Evolutionary conservation across 176 grass and related monocot species (phyloP), one percentile per base, ranked within the genome.

Genomic region (Carex pumila): DNA sequence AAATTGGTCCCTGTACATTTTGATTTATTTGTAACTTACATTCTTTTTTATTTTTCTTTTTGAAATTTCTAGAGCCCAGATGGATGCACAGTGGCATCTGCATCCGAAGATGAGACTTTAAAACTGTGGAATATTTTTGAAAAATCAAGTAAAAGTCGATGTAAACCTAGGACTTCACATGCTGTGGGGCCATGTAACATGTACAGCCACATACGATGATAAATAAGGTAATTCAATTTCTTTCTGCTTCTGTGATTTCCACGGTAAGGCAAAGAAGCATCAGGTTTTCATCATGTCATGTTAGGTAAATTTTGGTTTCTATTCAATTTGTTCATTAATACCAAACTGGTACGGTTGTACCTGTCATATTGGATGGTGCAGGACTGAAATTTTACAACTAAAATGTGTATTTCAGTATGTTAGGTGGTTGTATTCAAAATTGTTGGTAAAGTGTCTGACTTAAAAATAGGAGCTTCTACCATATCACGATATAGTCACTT

Each of bases 181-280:
- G n/a, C 6, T 2, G 45, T 29, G 21, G 71, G 71, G 10, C 71
- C 71, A 14, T 13, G 19, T 22, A 74, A 74, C 71, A 74, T 75
- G 71, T 52, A 25, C 45, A 75, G 71, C 36, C 12, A 53, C 45
- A 75, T 75, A 75, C 19, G 71, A 53, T 75, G 71, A 75, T 75
- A 30, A 18, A 70, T 17, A 39, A 7, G 5, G 34, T 53, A 75
- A 53, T 75, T 75, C 10, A 25, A 49, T 75, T 18, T 53, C 2
- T 3, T 37, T 6, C 18, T 52, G 19, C 13, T 50, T 52, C 19
- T 50, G 41, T 22, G 10, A 74, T 50, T 11, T 72, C 11, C 2
- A 3, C 25, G 1, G 22, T 13, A 31, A 60, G 61, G 22, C 61
- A 65, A 30, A 30, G 57, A 14, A 12, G 22, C 8, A 65, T 65